These are phyloP conservation scores for Solanum dulcamara DNA, from an alignment of 257 asterid species.

Conservation along the genomic window DNA sequence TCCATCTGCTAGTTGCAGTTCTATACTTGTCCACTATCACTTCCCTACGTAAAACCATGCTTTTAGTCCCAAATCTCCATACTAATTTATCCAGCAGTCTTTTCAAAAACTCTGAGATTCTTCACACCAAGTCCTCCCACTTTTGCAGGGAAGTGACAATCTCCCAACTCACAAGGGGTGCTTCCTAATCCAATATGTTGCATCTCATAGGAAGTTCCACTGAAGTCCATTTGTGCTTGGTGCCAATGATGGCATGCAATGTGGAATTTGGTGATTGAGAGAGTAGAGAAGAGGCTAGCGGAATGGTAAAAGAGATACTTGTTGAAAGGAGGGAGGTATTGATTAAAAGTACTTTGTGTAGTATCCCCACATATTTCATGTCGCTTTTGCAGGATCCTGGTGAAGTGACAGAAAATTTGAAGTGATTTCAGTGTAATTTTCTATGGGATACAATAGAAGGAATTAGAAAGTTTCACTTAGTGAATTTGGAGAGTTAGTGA, in stretches of 20 bases:
- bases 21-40: not conserved
- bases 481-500: no score
- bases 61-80: not conserved
- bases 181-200: not conserved
- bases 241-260: not conserved
- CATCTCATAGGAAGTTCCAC: not conserved
- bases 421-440: not conserved
- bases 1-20: not conserved
- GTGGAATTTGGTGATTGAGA: not conserved
- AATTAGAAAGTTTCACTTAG: not conserved
- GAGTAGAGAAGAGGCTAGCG: not conserved
- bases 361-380: not conserved
- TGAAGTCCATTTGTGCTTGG: not conserved
- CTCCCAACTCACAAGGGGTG: not conserved
- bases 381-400: not conserved
- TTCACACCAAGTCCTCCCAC: not conserved
- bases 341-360: not conserved
- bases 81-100: not conserved
- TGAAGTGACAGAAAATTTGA: not conserved
- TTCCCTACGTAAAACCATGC: not conserved
- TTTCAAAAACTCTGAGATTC: not conserved
- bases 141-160: not conserved
- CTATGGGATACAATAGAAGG: not conserved
- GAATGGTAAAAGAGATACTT: not conserved
- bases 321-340: not conserved